Evolutionary conservation across 2,329 filamentous ascomycete genomes (phyloP).

Genomic region (Talaromyces piceae): DNA sequence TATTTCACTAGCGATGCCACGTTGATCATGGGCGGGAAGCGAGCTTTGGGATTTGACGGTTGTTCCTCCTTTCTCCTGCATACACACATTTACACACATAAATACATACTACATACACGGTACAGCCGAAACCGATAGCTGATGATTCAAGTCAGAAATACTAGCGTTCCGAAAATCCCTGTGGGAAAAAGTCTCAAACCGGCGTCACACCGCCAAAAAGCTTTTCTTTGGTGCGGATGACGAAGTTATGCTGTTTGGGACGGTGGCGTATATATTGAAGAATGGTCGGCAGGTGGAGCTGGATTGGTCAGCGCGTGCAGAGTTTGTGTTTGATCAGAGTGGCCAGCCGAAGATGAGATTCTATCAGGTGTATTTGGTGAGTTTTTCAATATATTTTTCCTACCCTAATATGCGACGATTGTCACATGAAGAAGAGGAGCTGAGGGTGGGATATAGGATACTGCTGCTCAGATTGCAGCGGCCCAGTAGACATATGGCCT

Average conservation of each 20-base stretch:
- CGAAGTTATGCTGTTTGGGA: slow-evolving; percentile 33
- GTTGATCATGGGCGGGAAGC: slow-evolving; percentile 31
- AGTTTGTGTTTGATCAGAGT: slow-evolving; percentile 21
- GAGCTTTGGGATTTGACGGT: slow-evolving; percentile 26
- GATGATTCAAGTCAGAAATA: slow-evolving; percentile 21
- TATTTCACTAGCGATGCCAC: slow-evolving; percentile 29
- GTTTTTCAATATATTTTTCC: slow-evolving; percentile 10
- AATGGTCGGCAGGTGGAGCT: slow-evolving; percentile 23
- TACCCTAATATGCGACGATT: background rate
- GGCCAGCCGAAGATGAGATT: slow-evolving; percentile 28
- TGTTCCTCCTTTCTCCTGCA: background rate
- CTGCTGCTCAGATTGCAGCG: slow-evolving; percentile 11
- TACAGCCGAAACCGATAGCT: background rate
- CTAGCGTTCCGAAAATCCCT: slow-evolving; percentile 26
- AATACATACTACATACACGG: too few species aligned
- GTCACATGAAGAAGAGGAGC: background rate
- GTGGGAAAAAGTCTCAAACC: slow-evolving; percentile 29
- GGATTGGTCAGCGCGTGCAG: slow-evolving; percentile 30
- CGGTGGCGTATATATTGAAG: slow-evolving; percentile 27
- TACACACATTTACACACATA: background rate
- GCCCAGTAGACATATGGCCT: background rate
- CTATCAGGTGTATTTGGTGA: slow-evolving; percentile 35
- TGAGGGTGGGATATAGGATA: slow-evolving; percentile 5
- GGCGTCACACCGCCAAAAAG: slow-evolving; percentile 23
- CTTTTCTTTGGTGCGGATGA: slow-evolving; percentile 26